phyloP scores from a whole-genome alignment of 2,329 filamentous ascomycete species.

The Alternaria longipes region DNA sequence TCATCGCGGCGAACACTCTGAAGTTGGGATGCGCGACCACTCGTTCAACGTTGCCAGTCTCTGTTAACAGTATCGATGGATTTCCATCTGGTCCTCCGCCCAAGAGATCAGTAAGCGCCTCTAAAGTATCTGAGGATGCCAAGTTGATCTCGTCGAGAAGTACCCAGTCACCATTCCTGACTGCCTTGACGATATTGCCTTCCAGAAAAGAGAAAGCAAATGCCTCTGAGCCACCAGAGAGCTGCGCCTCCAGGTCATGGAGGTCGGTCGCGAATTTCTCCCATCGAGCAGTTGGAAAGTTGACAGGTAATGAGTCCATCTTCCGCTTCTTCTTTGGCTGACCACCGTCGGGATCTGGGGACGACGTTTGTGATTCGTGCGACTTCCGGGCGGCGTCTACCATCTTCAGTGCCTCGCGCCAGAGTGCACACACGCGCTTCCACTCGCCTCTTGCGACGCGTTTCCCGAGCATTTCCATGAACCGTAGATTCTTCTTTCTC shows the following conservation, averaged over 20 bases:
- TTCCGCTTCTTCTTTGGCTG: conserved; percentile 78
- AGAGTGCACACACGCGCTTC: conserved; percentile 84
- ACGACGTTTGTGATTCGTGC: conserved; percentile 54
- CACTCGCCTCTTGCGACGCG: conserved; percentile 84
- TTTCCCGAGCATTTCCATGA: conserved; percentile 81
- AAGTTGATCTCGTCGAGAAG: conserved; percentile 97
- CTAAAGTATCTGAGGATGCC: conserved; percentile 91
- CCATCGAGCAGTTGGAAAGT: conserved; percentile 75
- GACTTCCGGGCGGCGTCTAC: conserved; percentile 65
- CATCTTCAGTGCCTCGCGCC: conserved; percentile 89
- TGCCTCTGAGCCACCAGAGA: conserved; percentile 73
- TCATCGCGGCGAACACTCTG: conserved; percentile 98
- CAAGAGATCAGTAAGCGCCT: conserved; percentile 90
- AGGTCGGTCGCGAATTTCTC: conserved; percentile 78
- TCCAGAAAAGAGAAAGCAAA: conserved; percentile 97
- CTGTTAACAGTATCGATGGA: conserved; percentile 87
- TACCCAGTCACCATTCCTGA: conserved; percentile 95
- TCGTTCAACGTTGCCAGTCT: conserved; percentile 91
- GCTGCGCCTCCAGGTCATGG: conserved; percentile 80
- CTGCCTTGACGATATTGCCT: conserved; percentile 95
- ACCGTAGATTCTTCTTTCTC: conserved; percentile 80
- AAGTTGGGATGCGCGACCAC: conserved; percentile 92
- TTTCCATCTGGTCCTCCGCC: conserved; percentile 73
- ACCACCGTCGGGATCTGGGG: conserved; percentile 58
- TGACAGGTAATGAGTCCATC: conserved; percentile 62